Base-by-base conservation (phyloP, 441 rosid species). In the Breynia disticha region DNA sequence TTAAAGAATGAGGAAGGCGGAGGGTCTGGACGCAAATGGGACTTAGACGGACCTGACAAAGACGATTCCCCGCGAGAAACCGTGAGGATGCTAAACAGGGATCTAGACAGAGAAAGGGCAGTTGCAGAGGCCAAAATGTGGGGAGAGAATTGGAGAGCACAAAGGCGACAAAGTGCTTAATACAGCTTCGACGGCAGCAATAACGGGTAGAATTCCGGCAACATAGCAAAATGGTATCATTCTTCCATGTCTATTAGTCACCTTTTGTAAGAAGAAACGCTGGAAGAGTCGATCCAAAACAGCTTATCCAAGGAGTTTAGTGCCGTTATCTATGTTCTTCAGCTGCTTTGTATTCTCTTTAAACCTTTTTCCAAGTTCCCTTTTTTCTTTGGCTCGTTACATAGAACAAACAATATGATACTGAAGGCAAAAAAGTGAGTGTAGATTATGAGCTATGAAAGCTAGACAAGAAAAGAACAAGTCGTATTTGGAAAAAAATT, bases 51-150 rank as follows among this genome's bases (percentile, higher is more conserved):
- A 46, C 84, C 83, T 0, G 97, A 88, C 71, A 88, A 84, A 65
- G 96, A 91, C 1, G 95, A 91, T 49, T 88, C 95, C 0, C 98
- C 91, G 0, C 75, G 72, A 69, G 98, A 85, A 75, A 82, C 83
- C 4, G 80, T 70, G 2, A 77, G 86, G 70, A 76, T 79, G 46
- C 61, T 78, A 57, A 84, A 79, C 72, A 50, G 88, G 59, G 95
- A 82, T 62, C 72, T 80, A 52, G 90, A 86, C 13, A 81, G 99
- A 57, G 91, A 93, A 66, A 74, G 88, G 19, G 95, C 95, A 14
- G 96, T 93, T 55, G 98, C 97, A 0, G 98, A 93, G 66, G 98
- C 98, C 21, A 93, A 86, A 72, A 84, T 79, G 91, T 93, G 98
- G 98, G 98, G 97, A 5, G 97, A 87, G 67, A 91, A 87, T 56